Base-by-base conservation (phyloP, 345 rosid genomes). In the Aurinia saxatilis region DNA sequence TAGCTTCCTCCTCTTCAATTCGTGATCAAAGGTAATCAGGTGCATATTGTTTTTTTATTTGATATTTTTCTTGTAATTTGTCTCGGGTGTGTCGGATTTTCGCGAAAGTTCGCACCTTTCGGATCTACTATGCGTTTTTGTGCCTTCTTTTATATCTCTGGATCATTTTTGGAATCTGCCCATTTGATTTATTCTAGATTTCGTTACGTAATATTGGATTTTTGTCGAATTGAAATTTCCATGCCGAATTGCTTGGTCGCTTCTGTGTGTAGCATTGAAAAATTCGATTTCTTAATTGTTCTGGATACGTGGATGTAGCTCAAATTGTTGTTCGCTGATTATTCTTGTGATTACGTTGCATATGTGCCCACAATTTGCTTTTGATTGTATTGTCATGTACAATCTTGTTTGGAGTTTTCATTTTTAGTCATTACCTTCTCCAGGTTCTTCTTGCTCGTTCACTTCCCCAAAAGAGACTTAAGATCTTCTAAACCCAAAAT, bases 1-100 rank as follows among this genome's bases (percentile, higher is more conserved):
- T 45, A 29, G 37, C 58, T 41, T 42, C 35, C 2, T 44, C 35
- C 2, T 44, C 54, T 49, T 71, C 65, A 40, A 41, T 57, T 63
- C 40, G 29, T 30, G 12, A 21, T 48, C 38, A 51, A 55, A 30
- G 50, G 37, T 16, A 40, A 23, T 7, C 75, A 7, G 55, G 66
- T 44, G 2, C 54, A 66, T 65, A n/a, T n/a, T n/a, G n/a, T n/a
- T n/a, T n/a, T n/a, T n/a, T n/a, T n/a, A n/a, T n/a, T n/a, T n/a
- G n/a, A n/a, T n/a, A 14, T 38, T 18, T 31, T 2, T 62, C 29
- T 46, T n/a, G 10, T 47, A 21, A 18, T 3, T 18, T 47, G 8
- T 30, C 29, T 48, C 13, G 50, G 25, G 16, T 38, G 57, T 57
- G 49, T 15, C 34, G 17, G 30, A 47, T 38, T 70, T 47, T 36